These are phyloP conservation scores for Venturiaceae sp. DNA, from an alignment of 2,329 filamentous ascomycete species.

Conservation along the genomic window DNA sequence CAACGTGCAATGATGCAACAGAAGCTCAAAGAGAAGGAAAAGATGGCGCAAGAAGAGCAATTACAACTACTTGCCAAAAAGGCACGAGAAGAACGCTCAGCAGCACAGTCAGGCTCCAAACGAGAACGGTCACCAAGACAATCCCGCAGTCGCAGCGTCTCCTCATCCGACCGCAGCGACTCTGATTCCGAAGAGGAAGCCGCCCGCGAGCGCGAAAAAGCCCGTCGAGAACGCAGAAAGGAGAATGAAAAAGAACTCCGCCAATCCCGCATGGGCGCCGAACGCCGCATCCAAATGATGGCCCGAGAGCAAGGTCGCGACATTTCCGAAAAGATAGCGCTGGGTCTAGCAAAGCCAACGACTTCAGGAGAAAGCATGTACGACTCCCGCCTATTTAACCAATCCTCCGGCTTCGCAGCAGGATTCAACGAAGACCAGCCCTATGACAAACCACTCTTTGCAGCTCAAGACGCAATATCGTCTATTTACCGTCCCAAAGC, in stretches of 20 bases:
- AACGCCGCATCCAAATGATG: conserved; percentile 84
- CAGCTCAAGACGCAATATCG: conserved; percentile 87
- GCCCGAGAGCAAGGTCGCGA: conserved; percentile 93
- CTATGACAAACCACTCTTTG: conserved; percentile 95
- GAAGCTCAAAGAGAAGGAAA: conserved; percentile 91
- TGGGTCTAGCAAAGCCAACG: conserved; percentile 90
- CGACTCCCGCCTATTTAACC: conserved; percentile 91
- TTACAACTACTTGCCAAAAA: conserved; percentile 81
- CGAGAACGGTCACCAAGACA: neutral
- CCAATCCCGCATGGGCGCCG: conserved; percentile 91
- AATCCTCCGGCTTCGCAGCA: conserved; percentile 78
- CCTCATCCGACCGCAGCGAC: conserved; percentile 23
- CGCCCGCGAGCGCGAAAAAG: conserved; percentile 64
- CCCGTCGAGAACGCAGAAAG: conserved; percentile 65
- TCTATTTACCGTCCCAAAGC: conserved; percentile 83
- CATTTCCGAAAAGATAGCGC: conserved; percentile 91
- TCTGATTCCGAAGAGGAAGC: conserved; percentile 47
- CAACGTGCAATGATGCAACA: conserved; percentile 93
- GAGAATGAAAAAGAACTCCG: conserved; percentile 85
- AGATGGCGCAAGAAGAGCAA: conserved; percentile 86
- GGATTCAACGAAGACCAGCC: conserved; percentile 97
- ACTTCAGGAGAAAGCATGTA: conserved; percentile 92
- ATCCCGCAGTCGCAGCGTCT: conserved; percentile 30
- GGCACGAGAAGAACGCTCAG: conserved; percentile 69
- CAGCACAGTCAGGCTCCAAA: conserved; percentile 20